Base-by-base conservation (phyloP, 768 basidiomycete species). In the Tricholoma sp. region DNA sequence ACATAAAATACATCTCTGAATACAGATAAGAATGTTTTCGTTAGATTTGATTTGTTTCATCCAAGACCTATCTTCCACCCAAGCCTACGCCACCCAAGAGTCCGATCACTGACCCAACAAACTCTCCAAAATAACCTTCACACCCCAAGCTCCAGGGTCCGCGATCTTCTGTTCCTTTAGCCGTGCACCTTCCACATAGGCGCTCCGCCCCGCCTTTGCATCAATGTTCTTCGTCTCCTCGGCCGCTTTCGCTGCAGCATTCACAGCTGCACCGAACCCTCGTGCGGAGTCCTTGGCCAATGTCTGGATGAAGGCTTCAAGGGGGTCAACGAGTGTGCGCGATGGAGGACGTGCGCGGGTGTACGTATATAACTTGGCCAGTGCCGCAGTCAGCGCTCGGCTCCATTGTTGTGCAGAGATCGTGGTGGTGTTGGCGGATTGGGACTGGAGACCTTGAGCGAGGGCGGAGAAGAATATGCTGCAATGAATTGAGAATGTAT, bases 141-240 rank as follows among this genome's bases (percentile, higher is more conserved):
- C 83, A 46, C 92, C 93, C 90, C 92, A 93, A 29, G 94, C 94
- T 35, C 94, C 94, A 0, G 94, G 93, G 72, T 98, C 94, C 2
- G 92, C 73, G 19, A 91, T 78, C 37, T 73, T 77, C 69, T 87
- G 77, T 55, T 78, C 72, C 67, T 74, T 83, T 55, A 95, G 74
- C 61, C 83, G 74, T 41, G 82, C 79, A 14, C 83, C 80, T 59
- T 87, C 89, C 37, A 96, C 83, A 72, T 98, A 98, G 2, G 90
- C 89, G 63, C 90, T 93, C 62, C 94, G 75, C 4, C 94, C 94
- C 2, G 89, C 93, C 73, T 88, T 93, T 1, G 94, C 94, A 39
- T 85, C 83, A 0, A 93, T 69, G 55, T 89, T 74, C 63, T 76
- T 86, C 4, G 94, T 97, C 51, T 71, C 74, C 60, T 89, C 87